These are phyloP conservation scores for Cercospora brassicicola DNA, from an alignment of 2,329 filamentous ascomycete genomes.

Conservation along the genomic window DNA sequence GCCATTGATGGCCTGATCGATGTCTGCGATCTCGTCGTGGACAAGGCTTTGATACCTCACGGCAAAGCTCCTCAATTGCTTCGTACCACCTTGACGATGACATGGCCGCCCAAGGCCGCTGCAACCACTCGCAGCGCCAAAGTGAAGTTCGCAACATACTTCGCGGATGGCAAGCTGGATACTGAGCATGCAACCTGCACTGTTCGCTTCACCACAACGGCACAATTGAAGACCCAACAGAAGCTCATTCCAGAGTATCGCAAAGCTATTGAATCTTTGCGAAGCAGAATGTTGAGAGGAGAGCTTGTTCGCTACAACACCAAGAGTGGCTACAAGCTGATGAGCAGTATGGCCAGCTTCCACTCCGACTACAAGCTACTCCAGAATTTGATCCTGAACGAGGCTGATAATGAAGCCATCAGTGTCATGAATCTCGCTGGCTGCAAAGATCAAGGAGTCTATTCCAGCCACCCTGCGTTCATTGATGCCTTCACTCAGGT, in stretches of 20 bases:
- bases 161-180: not conserved
- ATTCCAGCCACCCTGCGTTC: constrained; percentile 24
- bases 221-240: not conserved
- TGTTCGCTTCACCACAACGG: constrained; percentile 3
- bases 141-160: not conserved
- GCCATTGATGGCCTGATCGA: constrained; percentile 7
- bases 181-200: constrained; percentile 13
- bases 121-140: not conserved
- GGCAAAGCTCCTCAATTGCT: not conserved
- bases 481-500: constrained; percentile 44
- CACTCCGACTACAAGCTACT: constrained; percentile 12
- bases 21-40: constrained; percentile 10
- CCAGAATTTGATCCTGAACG: not conserved
- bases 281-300: not conserved
- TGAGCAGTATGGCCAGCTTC: constrained; percentile 12
- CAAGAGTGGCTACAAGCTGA: constrained; percentile 14
- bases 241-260: not conserved
- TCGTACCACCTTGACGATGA: not conserved
- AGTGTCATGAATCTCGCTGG: not conserved
- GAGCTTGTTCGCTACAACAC: constrained; percentile 4
- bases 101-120: not conserved
- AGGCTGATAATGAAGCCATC: constrained; percentile 6
- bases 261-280: not conserved
- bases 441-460: not conserved
- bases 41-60: not conserved